Evolutionary conservation across 495 filamentous ascomycete species (phyloP).

Genomic region (Penicillium salamii): DNA sequence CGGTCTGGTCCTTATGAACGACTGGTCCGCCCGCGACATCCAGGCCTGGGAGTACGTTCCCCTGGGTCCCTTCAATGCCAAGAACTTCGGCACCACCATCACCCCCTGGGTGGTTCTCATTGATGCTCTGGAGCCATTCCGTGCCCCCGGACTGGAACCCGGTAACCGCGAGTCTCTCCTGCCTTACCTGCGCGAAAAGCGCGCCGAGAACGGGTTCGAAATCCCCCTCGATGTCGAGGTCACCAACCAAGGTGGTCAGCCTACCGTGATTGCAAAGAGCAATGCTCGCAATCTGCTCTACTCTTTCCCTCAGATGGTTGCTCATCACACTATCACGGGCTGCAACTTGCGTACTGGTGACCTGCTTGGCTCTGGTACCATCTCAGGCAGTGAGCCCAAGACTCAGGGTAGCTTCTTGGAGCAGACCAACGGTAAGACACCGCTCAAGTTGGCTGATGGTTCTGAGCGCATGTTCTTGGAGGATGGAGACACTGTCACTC

Average conservation of each 20-base stretch:
- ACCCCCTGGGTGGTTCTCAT: constrained; percentile 85
- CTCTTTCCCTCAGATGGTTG: constrained; percentile 93
- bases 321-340: constrained; percentile 84
- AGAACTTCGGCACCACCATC: constrained; percentile 91
- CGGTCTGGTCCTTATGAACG: constrained; percentile 87
- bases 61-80: constrained; percentile 82
- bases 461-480: constrained; percentile 74
- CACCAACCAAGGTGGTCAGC: constrained; percentile 60
- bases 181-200: constrained; percentile 66
- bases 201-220: constrained; percentile 63
- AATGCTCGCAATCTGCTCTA: constrained; percentile 74
- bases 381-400: constrained; percentile 64
- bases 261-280: constrained; percentile 62
- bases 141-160: constrained; percentile 53
- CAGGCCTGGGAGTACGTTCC: constrained; percentile 90
- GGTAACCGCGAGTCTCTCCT: constrained; percentile 60
- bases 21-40: constrained; percentile 91
- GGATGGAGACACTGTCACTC: constrained; percentile 76
- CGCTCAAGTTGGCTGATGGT: constrained; percentile 64
- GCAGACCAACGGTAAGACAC: constrained; percentile 66
- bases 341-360: constrained; percentile 82
- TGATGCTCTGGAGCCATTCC: constrained; percentile 77
- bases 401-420: constrained; percentile 78
- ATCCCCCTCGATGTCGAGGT: constrained; percentile 74
- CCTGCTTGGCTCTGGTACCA: constrained; percentile 84